phyloP scores from a whole-genome alignment of 768 basidiomycete genomes.

The Lactifluus hygrophoroides region DNA sequence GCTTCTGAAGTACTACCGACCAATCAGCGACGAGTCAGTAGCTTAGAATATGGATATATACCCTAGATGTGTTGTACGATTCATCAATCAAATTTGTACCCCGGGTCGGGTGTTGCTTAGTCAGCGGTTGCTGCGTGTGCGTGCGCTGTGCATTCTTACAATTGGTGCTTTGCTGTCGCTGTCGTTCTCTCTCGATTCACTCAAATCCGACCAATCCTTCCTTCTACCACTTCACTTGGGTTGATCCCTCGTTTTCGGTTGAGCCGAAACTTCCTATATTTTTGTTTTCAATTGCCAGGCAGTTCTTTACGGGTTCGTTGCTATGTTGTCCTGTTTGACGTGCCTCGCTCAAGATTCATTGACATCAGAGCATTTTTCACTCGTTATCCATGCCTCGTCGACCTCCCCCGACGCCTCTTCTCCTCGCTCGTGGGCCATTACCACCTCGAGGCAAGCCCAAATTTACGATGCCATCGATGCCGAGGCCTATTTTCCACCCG shows the following conservation, averaged over 20 bases:
- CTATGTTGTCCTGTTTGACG: not conserved
- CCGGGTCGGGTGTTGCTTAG: constrained; percentile 8
- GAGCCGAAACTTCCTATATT: constrained; percentile 7
- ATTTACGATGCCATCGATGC: constrained; percentile 60
- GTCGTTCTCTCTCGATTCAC: too few species aligned
- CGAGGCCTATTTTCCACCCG: constrained; percentile 38
- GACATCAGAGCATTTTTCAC: constrained; percentile 1
- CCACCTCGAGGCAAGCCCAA: constrained; percentile 53
- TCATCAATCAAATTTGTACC: not conserved
- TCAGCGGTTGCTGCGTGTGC: constrained; percentile 10
- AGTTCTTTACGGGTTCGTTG: not conserved
- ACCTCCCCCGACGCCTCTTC: constrained; percentile 56
- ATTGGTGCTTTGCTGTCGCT: not conserved
- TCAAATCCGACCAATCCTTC: too few species aligned
- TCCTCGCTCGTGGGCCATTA: constrained; percentile 50
- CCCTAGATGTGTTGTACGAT: not conserved
- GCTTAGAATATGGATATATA: constrained; percentile 24
- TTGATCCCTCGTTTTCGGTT: constrained; percentile 11
- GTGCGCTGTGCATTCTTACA: too few species aligned
- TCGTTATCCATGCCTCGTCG: constrained; percentile 50
- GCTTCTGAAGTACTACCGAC: constrained; percentile 65
- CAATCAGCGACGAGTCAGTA: constrained; percentile 30
- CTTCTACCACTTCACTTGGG: constrained; percentile 1
- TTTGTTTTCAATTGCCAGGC: not conserved
- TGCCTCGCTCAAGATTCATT: not conserved